Conservation (phyloP, 805 yeast genomes). For the Ogataea pignaliae region DNA sequence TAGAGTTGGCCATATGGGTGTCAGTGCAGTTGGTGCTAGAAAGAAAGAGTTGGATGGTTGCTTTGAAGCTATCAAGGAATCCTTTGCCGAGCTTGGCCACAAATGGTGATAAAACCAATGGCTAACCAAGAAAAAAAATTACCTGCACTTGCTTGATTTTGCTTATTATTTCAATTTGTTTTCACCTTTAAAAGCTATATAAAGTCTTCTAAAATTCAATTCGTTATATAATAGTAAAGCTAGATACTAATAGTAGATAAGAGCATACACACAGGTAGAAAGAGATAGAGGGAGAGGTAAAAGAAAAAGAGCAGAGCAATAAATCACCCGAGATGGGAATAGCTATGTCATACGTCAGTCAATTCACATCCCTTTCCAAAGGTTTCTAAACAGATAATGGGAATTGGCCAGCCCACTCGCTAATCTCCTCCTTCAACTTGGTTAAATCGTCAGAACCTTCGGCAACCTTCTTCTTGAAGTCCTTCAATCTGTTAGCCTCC, state of each 20-base stretch:
- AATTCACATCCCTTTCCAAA: constrained; percentile 25
- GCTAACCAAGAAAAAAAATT: background rate
- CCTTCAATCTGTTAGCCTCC: constrained; percentile 93
- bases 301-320: no score
- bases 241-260: no score
- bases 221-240: no score
- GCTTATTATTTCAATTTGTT: constrained; percentile 9
- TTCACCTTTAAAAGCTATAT: constrained; percentile 14
- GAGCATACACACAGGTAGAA: no score
- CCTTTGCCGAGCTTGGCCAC: constrained; percentile 38
- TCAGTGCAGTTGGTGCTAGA: constrained; percentile 54
- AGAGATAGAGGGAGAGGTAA: no score
- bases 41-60: constrained; percentile 52
- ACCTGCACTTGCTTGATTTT: background rate
- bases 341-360: no score
- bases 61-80: constrained; percentile 40
- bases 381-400: constrained; percentile 54
- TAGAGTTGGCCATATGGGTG: constrained; percentile 97
- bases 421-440: constrained; percentile 69
- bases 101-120: no score
- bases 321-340: no score
- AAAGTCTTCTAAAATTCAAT: no score
- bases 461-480: constrained; percentile 81
- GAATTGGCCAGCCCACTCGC: constrained; percentile 87
- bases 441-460: constrained; percentile 67